Percentiles rank a stretch among this genome's conserved stretches.
Evolutionary conservation across 2,329 filamentous ascomycete genomes (phyloP).

Genomic region (Cercospora brassicicola): DNA sequence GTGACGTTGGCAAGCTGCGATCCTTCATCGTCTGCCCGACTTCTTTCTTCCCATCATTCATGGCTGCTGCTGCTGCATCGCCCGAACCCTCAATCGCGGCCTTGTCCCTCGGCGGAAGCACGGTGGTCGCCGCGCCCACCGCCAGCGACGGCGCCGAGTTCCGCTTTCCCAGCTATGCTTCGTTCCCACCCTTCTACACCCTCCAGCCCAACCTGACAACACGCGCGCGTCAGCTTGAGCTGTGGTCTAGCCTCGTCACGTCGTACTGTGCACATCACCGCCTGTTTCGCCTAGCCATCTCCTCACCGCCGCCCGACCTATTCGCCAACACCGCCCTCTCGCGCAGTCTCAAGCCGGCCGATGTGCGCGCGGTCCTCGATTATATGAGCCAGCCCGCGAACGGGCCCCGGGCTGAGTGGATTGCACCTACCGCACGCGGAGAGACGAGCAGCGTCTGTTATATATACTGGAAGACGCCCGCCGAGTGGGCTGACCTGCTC

Average conservation of each 20-base stretch:
- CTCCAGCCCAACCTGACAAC: conserved; percentile 73
- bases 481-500: conserved; percentile 83
- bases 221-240: conserved; percentile 71
- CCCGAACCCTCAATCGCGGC: conserved; percentile 18
- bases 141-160: conserved; percentile 31
- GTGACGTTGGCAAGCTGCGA: neutral
- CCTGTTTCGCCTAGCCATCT: conserved; percentile 71
- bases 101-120: conserved; percentile 16
- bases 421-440: conserved; percentile 41
- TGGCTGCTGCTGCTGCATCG: conserved; percentile 4
- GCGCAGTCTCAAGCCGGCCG: conserved; percentile 52
- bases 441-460: conserved; percentile 61
- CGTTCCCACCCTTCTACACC: conserved; percentile 84
- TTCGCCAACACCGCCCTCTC: conserved; percentile 53
- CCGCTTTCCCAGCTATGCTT: conserved; percentile 56
- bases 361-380: conserved; percentile 56
- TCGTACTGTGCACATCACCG: conserved; percentile 77
- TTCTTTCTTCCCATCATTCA: neutral
- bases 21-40: conserved; percentile 1
- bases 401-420: conserved; percentile 62
- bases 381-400: conserved; percentile 57
- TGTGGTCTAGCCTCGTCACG: conserved; percentile 85
- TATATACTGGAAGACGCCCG: conserved; percentile 81
- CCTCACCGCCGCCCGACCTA: conserved; percentile 51
- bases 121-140: neutral